Conservation (phyloP, 352 stramenopile genomes). For the Globisporangium okanoganense region DNA sequence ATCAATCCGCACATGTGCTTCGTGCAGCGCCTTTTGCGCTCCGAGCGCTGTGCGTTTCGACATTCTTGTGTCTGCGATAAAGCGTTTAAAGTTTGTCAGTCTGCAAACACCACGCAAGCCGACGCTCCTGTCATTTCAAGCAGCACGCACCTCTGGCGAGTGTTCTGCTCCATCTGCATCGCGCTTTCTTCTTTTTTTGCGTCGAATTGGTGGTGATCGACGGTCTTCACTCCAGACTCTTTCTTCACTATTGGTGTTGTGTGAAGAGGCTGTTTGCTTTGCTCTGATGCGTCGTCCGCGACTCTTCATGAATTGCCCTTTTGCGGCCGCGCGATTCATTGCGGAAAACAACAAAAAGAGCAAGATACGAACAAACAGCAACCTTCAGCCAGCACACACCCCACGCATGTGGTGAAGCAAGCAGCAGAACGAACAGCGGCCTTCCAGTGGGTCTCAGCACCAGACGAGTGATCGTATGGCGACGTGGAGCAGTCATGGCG, state of each 20-base stretch:
- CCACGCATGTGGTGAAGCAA: background rate
- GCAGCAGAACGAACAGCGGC: background rate
- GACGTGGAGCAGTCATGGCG: constrained; percentile 15
- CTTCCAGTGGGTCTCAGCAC: background rate
- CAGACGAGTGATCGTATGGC: background rate
- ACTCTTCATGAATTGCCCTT: constrained; percentile 12
- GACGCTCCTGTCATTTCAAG: too few species aligned
- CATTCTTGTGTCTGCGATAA: background rate
- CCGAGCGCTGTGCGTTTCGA: background rate
- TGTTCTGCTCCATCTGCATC: constrained; percentile 3
- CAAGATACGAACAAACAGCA: constrained; percentile 1
- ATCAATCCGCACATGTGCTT: background rate
- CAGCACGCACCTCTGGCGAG: background rate
- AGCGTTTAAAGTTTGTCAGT: too few species aligned
- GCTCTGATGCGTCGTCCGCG: constrained; percentile 7
- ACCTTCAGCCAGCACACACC: background rate
- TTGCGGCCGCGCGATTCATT: background rate
- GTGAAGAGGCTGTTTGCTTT: background rate
- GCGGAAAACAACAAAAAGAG: background rate
- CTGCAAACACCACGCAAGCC: background rate
- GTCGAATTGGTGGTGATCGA: too few species aligned
- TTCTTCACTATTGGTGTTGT: background rate
- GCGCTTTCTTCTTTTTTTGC: background rate
- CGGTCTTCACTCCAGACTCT: background rate
- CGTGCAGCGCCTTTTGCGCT: background rate